Evolutionary conservation across 2,329 filamentous ascomycete genomes (phyloP), one percentile per base, ranked within the genome.

Genomic region (Ophiostoma australiae): DNA sequence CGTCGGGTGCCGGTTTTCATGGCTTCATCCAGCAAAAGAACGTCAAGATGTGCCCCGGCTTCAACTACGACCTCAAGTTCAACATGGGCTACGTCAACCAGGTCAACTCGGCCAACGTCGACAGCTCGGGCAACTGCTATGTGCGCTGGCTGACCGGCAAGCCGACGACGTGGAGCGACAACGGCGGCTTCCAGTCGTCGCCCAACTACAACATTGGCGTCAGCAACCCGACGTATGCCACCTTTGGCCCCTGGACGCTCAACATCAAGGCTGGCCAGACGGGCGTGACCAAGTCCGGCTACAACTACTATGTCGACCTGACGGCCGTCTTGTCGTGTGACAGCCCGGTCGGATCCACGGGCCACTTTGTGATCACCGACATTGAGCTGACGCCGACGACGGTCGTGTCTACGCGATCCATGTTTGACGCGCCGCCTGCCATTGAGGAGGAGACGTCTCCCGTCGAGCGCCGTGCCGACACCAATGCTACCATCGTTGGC

Each of bases 141-240:
- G 69, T 70, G 69, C 69, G 69, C n/a, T 70, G 69, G 69, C 33
- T 70, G 41, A 68, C 69, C n/a, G 69, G 69, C 65, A 70, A 68
- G 65, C 69, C 69, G 33, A 37, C 20, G 27, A 48, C 31, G n/a
- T 70, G 69, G 69, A 68, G 35, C 65, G 65, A 67, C 69, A 41
- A 67, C 48, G 69, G 67, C 35, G 69, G 69, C 65, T 70, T 70
- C 69, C 69, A 68, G 69, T 70, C 35, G 10, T 70, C 69, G 48
- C 44, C 65, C 69, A 70, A 63, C 65, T 70, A 70, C 48, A n/a
- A 41, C 65, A 70, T 70, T 10, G 69, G 69, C 65, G 69, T 39
- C 65, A 68, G 52, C 48, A 70, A 70, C 69, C 69, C 69, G 35
- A 70, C 69, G n/a, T 70, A 70, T 17, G 69, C 69, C 48, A 68